Conservation (phyloP, 2,329 filamentous ascomycete species). For the Chalaropsis ovoidea region DNA sequence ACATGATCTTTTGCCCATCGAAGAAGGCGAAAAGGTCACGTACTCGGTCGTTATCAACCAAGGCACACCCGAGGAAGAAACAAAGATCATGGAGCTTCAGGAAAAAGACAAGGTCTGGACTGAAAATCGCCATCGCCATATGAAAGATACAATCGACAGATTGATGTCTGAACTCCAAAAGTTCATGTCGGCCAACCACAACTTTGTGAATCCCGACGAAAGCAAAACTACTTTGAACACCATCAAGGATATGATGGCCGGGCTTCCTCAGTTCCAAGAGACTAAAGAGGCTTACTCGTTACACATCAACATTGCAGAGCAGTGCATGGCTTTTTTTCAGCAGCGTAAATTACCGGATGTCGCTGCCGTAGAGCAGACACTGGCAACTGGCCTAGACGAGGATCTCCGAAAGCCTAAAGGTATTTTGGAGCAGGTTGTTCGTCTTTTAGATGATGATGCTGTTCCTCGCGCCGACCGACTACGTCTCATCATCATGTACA, state of each 20-base stretch:
- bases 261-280: conserved; percentile 85
- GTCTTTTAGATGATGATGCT: conserved; percentile 75
- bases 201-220: conserved; percentile 68
- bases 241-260: conserved; percentile 95
- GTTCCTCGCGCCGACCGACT: conserved; percentile 64
- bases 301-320: conserved; percentile 91
- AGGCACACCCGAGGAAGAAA: conserved; percentile 57
- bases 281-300: conserved; percentile 92
- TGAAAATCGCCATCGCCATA: conserved; percentile 85
- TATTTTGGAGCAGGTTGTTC: conserved; percentile 71
- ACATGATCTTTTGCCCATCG: conserved; percentile 79
- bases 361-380: conserved; percentile 76
- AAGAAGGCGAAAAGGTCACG: conserved; percentile 77
- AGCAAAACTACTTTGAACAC: conserved; percentile 71
- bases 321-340: conserved; percentile 92
- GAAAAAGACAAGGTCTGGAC: conserved; percentile 95
- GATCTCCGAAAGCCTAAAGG: conserved; percentile 87
- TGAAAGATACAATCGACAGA: conserved; percentile 95
- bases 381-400: conserved; percentile 88
- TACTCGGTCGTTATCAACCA: conserved; percentile 74
- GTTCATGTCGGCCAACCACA: conserved; percentile 82
- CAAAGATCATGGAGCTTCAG: conserved; percentile 82
- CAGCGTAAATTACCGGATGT: conserved; percentile 75
- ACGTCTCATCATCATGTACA: conserved; percentile 74
- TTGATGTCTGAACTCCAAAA: conserved; percentile 85